These are phyloP conservation scores for Diaporthe sp. DNA, from an alignment of 2,329 filamentous ascomycete species.

Conservation along the genomic window DNA sequence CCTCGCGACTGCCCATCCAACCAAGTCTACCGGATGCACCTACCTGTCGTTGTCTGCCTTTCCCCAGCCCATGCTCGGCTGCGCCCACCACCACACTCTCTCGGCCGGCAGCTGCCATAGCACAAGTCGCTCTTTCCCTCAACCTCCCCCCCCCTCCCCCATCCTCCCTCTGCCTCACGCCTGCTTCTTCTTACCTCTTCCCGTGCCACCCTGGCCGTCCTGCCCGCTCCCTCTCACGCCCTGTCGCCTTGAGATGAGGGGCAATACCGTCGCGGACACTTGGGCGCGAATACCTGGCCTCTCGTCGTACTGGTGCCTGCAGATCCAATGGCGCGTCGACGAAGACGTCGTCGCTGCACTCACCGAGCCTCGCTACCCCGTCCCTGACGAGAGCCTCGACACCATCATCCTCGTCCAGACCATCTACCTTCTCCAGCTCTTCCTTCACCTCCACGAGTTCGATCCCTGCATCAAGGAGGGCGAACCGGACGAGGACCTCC, in stretches of 20 bases:
- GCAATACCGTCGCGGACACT: slow-evolving; percentile 31
- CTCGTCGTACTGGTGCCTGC: slow-evolving; percentile 34
- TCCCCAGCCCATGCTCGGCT: neutral
- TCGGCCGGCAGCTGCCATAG: neutral
- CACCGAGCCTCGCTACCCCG: slow-evolving; percentile 33
- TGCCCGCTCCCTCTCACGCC: neutral
- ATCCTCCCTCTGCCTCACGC: neutral
- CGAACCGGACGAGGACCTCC: slow-evolving; percentile 31
- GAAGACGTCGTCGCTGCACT: slow-evolving; percentile 34
- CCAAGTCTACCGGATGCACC: slow-evolving; percentile 7
- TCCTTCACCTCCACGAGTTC: slow-evolving; percentile 35
- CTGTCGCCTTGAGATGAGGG: slow-evolving; percentile 31
- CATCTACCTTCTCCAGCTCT: slow-evolving; percentile 35
- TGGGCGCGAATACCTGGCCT: slow-evolving; percentile 35
- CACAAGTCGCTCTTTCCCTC: slow-evolving; percentile 1
- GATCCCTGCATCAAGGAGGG: slow-evolving; percentile 31
- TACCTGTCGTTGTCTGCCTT: neutral
- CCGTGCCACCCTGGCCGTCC: neutral
- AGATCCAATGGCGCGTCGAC: slow-evolving; percentile 36
- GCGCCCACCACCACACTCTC: neutral
- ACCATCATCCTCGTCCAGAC: slow-evolving; percentile 36
- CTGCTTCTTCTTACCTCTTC: neutral
- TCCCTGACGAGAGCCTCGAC: slow-evolving; percentile 31
- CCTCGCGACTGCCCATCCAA: neutral
- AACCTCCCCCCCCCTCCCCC: neutral